These are phyloP conservation scores for Pharnaceum exiguum DNA, from an alignment of 148 eudicot species.

Conservation along the genomic window DNA sequence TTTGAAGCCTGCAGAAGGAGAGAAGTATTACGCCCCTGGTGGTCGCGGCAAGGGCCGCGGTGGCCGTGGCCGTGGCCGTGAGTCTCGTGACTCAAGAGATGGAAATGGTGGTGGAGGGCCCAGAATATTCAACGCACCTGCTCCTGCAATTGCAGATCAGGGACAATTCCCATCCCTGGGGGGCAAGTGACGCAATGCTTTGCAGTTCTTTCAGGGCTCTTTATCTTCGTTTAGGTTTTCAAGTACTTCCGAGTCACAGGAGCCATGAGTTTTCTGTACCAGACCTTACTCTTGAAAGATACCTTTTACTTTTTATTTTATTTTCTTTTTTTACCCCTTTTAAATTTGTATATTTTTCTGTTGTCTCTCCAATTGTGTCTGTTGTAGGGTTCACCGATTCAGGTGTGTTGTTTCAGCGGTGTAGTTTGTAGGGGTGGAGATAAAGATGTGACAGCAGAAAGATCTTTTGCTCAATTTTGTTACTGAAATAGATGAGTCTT, in stretches of 20 bases:
- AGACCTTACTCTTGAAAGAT: constrained; percentile 6
- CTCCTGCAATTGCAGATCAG: constrained; percentile 75
- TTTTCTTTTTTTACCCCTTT: constrained; percentile 4
- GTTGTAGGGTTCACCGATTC: background rate
- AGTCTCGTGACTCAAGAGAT: constrained; percentile 45
- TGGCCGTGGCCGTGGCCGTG: too few relatives aligned
- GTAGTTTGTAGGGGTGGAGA: constrained; percentile 5
- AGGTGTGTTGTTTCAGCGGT: background rate
- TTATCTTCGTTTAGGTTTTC: constrained; percentile 3
- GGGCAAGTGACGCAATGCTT: constrained; percentile 46
- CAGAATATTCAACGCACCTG: constrained; percentile 25
- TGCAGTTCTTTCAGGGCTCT: background rate
- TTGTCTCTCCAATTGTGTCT: constrained; percentile 9
- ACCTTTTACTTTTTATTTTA: background rate
- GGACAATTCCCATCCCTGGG: constrained; percentile 80
- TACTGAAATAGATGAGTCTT: constrained; percentile 18
- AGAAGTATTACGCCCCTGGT: constrained; percentile 40
- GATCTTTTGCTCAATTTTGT: constrained; percentile 26
- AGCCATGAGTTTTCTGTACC: constrained; percentile 29
- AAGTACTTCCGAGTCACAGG: constrained; percentile 21
- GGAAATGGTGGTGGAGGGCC: constrained; percentile 42
- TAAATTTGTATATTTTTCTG: constrained; percentile 21
- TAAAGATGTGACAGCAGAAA: constrained; percentile 2
- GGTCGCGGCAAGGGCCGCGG: constrained; percentile 84
- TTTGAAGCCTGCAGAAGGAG: constrained; percentile 89